Base-by-base conservation (phyloP, 164 flowering plant species). In the Vitis riparia region DNA sequence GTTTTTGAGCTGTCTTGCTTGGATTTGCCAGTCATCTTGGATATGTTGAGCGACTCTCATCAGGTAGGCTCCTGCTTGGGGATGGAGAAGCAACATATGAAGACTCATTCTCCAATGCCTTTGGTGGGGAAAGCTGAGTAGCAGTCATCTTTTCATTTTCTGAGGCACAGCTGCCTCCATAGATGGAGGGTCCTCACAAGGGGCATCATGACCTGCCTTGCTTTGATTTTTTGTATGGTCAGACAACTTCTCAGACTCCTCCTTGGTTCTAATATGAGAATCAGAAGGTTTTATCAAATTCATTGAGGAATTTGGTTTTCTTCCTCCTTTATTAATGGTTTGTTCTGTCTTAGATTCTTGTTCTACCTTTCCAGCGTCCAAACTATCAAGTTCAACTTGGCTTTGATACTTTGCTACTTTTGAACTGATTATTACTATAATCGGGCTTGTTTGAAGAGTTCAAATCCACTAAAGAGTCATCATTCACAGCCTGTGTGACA, bases 271-370 rank as follows among this genome's bases (percentile, higher is more conserved):
- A 71, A 63, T 68, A 68, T 19, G 57, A 57, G 87, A 73, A 69
- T 70, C 82, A 66, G 89, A 81, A 51, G 76, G 78, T 59, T 76
- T 81, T 3, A 65, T 58, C 55, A 76, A 72, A 68, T 65, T 79
- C 48, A 15, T 16, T 48, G 61, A 48, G 32, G 75, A 51, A 62
- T 11, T 69, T 16, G 74, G 51, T 67, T 82, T 83, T 59, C 68
- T 74, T n/a, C 79, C 84, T 56, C 67, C 77, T 53, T 50, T 74
- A 78, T 75, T 77, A 11, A 73, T 62, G 55, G 66, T 47, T 51
- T 74, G 60, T 53, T 79, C 82, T 14, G 71, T 44, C 72, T 75
- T 72, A 48, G 52, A 32, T 59, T 80, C 85, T 10, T 68, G 37
- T 64, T 73, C 50, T 7, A 9, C 52, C 16, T 75, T 76, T 27